Evolutionary conservation across 352 stramenopile species (phyloP).

Genomic region (Phytophthora hybrid): DNA sequence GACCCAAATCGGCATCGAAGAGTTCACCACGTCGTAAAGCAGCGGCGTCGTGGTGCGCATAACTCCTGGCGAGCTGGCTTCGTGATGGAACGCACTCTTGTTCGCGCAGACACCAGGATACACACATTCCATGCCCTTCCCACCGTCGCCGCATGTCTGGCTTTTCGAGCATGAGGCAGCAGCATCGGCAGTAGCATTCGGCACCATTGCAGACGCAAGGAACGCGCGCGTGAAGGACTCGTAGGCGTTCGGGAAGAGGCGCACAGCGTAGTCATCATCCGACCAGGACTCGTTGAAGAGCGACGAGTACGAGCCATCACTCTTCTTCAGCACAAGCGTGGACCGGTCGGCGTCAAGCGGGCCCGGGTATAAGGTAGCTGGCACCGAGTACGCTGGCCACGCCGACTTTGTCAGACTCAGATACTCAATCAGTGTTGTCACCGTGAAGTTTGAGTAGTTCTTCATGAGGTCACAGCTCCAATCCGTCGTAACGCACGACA

Average conservation of each 20-base stretch:
- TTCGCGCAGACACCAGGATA: constrained; percentile 73
- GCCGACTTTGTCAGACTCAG: constrained; percentile 51
- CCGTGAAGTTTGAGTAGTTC: constrained; percentile 66
- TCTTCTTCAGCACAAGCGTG: constrained; percentile 58
- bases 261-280: constrained; percentile 59
- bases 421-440: constrained; percentile 78
- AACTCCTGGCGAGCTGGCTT: constrained; percentile 76
- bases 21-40: constrained; percentile 72
- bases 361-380: constrained; percentile 68
- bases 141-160: constrained; percentile 60
- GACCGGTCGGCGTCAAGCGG: constrained; percentile 56
- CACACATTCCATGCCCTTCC: constrained; percentile 75
- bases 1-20: constrained; percentile 75
- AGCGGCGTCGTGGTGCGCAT: constrained; percentile 55
- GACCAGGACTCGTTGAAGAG: constrained; percentile 66
- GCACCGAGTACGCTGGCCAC: constrained; percentile 61
- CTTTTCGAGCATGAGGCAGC: constrained; percentile 57
- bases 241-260: constrained; percentile 85
- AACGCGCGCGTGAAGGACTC: constrained; percentile 82
- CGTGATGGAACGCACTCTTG: constrained; percentile 78
- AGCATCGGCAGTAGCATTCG: constrained; percentile 41
- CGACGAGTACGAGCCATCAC: constrained; percentile 48
- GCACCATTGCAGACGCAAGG: constrained; percentile 65
- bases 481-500: constrained; percentile 67
- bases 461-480: constrained; percentile 81